A percentile compares a stretch with the other conserved stretches of the same genome.
phyloP scores from a whole-genome alignment of 257 asterid genomes.

The Gentiana dahurica region DNA sequence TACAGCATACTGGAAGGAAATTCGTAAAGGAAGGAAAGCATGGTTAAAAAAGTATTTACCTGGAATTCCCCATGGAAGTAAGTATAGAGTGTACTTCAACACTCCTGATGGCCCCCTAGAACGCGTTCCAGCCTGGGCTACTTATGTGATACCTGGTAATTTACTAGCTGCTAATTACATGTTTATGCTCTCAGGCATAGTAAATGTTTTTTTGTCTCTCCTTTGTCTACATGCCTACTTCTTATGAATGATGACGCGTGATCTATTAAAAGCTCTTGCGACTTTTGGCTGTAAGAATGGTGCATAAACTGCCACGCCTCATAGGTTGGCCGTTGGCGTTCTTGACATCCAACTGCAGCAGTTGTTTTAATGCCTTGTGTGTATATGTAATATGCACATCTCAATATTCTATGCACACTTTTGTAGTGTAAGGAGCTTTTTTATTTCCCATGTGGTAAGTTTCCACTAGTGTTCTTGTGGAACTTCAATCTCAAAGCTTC shows the following conservation, averaged over 20 bases:
- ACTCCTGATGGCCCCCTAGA: conserved; percentile 91
- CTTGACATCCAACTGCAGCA: not conserved
- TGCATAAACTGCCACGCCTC: no score
- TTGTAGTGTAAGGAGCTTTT: no score
- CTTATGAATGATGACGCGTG: not conserved
- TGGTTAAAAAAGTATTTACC: conserved; percentile 85
- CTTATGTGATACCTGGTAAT: conserved; percentile 82
- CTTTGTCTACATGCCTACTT: no score
- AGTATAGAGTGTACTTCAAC: conserved; percentile 77
- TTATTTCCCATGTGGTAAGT: not conserved
- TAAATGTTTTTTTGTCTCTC: no score
- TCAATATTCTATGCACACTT: no score
- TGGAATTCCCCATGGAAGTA: conserved; percentile 90
- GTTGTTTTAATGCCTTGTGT: no score
- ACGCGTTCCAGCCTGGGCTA: conserved; percentile 99
- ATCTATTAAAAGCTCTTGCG: no score
- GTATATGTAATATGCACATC: no score
- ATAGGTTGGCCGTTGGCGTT: not conserved
- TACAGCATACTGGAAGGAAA: conserved; percentile 87
- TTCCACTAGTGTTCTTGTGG: not conserved
- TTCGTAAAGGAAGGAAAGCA: conserved; percentile 89
- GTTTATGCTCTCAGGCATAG: conserved; percentile 11
- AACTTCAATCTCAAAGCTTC: no score
- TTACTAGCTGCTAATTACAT: conserved; percentile 16
- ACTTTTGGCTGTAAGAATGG: no score